A percentile compares a stretch with the other conserved stretches of the same genome.
These are phyloP conservation scores for Aspergillus biplanus DNA, from an alignment of 495 filamentous ascomycete species.

Conservation along the genomic window DNA sequence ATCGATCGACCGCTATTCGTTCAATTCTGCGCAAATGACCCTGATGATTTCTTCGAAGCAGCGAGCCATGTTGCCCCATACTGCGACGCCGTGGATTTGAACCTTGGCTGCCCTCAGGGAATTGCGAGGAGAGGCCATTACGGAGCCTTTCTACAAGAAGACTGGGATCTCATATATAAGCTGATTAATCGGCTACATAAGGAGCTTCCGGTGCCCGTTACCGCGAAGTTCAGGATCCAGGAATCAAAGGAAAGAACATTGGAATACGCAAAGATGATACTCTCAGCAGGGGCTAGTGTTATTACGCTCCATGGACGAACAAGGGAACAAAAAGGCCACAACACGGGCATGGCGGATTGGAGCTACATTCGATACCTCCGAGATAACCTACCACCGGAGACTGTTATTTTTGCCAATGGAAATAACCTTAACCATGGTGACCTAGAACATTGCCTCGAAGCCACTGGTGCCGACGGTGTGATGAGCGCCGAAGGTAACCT, in stretches of 20 bases:
- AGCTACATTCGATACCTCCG: slow-evolving; percentile 77
- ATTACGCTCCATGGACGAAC: slow-evolving; percentile 88
- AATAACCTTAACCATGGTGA: slow-evolving; percentile 87
- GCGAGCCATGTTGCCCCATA: slow-evolving; percentile 76
- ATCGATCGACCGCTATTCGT: slow-evolving; percentile 89
- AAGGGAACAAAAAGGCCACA: slow-evolving; percentile 93
- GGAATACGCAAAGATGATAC: slow-evolving; percentile 85
- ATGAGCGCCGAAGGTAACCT: slow-evolving; percentile 97
- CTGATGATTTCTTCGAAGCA: slow-evolving; percentile 73
- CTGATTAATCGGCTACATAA: slow-evolving; percentile 79
- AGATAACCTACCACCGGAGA: slow-evolving; percentile 80
- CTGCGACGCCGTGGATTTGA: slow-evolving; percentile 95
- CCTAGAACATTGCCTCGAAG: slow-evolving; percentile 74
- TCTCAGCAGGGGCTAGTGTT: slow-evolving; percentile 88
- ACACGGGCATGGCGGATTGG: slow-evolving; percentile 96
- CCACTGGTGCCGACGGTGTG: slow-evolving; percentile 88
- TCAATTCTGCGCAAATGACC: slow-evolving; percentile 94
- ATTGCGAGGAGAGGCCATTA: slow-evolving; percentile 91
- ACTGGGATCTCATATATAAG: slow-evolving; percentile 77
- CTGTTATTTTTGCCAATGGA: slow-evolving; percentile 95
- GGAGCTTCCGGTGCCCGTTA: slow-evolving; percentile 77
- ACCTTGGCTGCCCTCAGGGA: slow-evolving; percentile 96
- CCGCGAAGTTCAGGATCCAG: slow-evolving; percentile 91
- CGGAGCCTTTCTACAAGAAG: slow-evolving; percentile 92
- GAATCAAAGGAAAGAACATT: slow-evolving; percentile 86